Evolutionary conservation across 1,139 yeast species (phyloP), one percentile per base, ranked within the genome.

Genomic region (Taiozyma sp.): DNA sequence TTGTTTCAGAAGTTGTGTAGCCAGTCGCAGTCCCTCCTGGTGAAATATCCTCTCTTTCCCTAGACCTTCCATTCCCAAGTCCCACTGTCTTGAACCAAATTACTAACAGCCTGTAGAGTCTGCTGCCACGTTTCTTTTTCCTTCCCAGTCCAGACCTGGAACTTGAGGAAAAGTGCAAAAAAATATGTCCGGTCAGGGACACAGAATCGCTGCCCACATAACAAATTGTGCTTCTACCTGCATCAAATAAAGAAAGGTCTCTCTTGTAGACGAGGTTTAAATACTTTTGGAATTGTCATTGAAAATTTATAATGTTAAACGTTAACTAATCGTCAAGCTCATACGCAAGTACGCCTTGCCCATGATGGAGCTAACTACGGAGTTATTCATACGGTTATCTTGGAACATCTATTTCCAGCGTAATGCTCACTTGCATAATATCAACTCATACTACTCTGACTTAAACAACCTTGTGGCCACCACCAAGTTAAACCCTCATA

Each of bases 361-460:
- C 21, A 37, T 4, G 41, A 37, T 37, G 41, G 41, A 37, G 14
- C 19, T 40, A 9, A 24, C n/a, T 13, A 43, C 32, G 16, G 50
- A 50, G 9, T 40, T 48, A 16, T 58, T 55, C 49, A 50, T 57
- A 48, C 54, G 57, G 57, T 49, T 54, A 3, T 47, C 58, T 0
- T 55, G 57, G 56, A 35, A 37, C 41, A 30, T 49, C n/a, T 55
- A 50, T 45, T 47, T 46, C 44, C 30, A 48, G 34, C 5, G 30
- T 28, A 22, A 47, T 32, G 14, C 47, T 10, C 19, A 26, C 9
- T 10, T 43, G 30, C 35, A 30, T 10, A 35, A 21, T 41, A 26
- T 46, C 19, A 29, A n/a, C 24, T 21, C 32, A 44, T 50, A 49
- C 26, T 37, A 48, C 19, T 44, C 29, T 14, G 58, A 58, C 5